Conservation (phyloP, 2,329 filamentous ascomycete genomes). For the Phaeosphaeria sp. region DNA sequence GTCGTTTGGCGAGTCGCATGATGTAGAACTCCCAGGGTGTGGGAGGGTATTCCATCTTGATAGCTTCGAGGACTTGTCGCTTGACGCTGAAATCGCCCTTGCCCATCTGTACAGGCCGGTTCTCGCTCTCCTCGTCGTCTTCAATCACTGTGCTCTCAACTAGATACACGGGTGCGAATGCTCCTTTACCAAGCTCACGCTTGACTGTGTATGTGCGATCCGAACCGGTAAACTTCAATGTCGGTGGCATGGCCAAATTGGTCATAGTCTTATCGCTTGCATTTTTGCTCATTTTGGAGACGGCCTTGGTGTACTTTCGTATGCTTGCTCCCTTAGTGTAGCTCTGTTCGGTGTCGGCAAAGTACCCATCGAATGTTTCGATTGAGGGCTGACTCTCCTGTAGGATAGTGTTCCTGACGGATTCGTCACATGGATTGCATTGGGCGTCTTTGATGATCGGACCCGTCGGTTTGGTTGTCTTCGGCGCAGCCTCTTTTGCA, state of each 20-base stretch:
- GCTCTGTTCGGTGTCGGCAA: slow-evolving; percentile 70
- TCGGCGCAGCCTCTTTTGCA: slow-evolving; percentile 50
- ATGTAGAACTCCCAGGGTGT: slow-evolving; percentile 97
- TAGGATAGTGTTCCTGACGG: slow-evolving; percentile 76
- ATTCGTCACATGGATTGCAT: slow-evolving; percentile 89
- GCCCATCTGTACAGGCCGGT: slow-evolving; percentile 63
- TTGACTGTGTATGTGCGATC: slow-evolving; percentile 77
- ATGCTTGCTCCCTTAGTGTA: slow-evolving; percentile 77
- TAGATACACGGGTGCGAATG: slow-evolving; percentile 94
- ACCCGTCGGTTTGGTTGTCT: slow-evolving; percentile 59
- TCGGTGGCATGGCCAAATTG: slow-evolving; percentile 65
- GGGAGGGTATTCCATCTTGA: slow-evolving; percentile 93
- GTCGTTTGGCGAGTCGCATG: slow-evolving; percentile 79
- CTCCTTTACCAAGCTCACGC: slow-evolving; percentile 87
- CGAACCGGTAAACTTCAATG: slow-evolving; percentile 71
- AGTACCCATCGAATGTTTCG: slow-evolving; percentile 77
- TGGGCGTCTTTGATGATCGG: slow-evolving; percentile 82
- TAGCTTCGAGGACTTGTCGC: slow-evolving; percentile 74
- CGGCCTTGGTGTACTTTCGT: slow-evolving; percentile 77
- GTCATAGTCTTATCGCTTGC: slow-evolving; percentile 67
- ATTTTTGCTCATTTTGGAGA: slow-evolving; percentile 63
- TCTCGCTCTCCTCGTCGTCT: slow-evolving; percentile 53
- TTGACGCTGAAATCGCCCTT: slow-evolving; percentile 66
- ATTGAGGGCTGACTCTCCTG: slow-evolving; percentile 76
- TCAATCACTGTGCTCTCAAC: slow-evolving; percentile 73